Base-by-base conservation (phyloP, 2,329 filamentous ascomycete genomes). In the Alternaria longipes region DNA sequence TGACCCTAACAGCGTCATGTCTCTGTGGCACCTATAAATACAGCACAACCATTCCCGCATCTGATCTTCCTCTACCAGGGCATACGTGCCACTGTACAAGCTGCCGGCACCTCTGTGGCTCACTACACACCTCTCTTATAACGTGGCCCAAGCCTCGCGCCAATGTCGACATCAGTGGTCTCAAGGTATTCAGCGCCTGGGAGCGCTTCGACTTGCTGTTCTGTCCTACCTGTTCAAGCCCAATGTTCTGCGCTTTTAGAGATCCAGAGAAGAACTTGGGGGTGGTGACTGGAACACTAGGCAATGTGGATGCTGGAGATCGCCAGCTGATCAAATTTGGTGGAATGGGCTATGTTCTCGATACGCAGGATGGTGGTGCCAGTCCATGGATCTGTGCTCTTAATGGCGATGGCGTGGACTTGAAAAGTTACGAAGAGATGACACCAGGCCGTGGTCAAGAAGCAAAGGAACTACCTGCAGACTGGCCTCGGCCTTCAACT, bases 341-440 rank as follows among this genome's bases (percentile, higher is more conserved):
- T 0, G 60, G 77, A 2, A 81, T 85, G 56, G 79, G 83, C 3
- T 85, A 81, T 58, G 74, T 86, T 0, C 79, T 72, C 1, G 84
- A 87, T 56, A 87, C 85, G 0, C 28, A 78, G 1, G 85, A 88
- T 66, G 85, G 85, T 3, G 85, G 86, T 0, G 79, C 84, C 1
- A 80, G 80, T 3, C 68, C 78, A 1, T 87, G 83, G 83, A 66
- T 86, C 5, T 75, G 74, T 24, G 64, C 74, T 7, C 54, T 72
- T 0, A 81, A 82, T 41, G 55, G 64, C 1, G 72, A 78, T 44
- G 78, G 75, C 4, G 77, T 53, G 1, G 59, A 68, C n/a, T 63
- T 62, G 8, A 65, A 62, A 44, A 62, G 74, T 2, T 76, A 66
- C 46, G 62, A 58, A 26, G 16, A 44, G 8, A 55, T 56, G 5